phyloP scores from a whole-genome alignment of 768 basidiomycete species.

The Suillus tomentosus region DNA sequence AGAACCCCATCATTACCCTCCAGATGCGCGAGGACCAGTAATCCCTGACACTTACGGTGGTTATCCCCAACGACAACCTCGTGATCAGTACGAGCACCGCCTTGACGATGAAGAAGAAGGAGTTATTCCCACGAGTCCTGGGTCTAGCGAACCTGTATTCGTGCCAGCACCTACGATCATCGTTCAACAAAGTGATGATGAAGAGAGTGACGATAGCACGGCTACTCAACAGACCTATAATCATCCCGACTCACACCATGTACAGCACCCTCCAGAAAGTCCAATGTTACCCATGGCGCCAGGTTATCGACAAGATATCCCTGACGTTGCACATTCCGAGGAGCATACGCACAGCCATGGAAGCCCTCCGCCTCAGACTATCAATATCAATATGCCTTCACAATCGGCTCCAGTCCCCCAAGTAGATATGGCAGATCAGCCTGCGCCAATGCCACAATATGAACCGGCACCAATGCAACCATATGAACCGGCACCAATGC shows the following conservation, averaged over 20 bases:
- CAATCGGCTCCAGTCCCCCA: neutral
- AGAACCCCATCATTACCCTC: slow-evolving; percentile 21
- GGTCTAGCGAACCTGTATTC: slow-evolving; percentile 1
- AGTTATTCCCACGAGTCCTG: slow-evolving; percentile 21
- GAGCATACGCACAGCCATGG: neutral
- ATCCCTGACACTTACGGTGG: slow-evolving; percentile 9
- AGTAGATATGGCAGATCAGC: neutral
- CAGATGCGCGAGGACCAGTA: slow-evolving; percentile 43
- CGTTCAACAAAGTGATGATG: neutral
- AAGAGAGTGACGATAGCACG: neutral
- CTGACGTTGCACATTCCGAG: slow-evolving; percentile 20
- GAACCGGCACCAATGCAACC: neutral
- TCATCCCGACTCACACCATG: neutral
- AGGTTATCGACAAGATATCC: slow-evolving; percentile 6
- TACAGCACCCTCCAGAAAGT: neutral
- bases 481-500: neutral
- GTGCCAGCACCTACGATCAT: slow-evolving; percentile 16
- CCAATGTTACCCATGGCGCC: neutral
- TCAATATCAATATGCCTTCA: slow-evolving; percentile 16
- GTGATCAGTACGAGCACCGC: slow-evolving; percentile 12
- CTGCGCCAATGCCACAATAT: neutral
- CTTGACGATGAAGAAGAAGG: slow-evolving; percentile 19
- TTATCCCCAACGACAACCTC: slow-evolving; percentile 12
- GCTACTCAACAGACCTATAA: neutral
- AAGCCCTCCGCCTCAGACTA: slow-evolving; percentile 15